Percentiles rank a stretch among this genome's conserved stretches.
Conservation (phyloP, 495 filamentous ascomycete species). For the Xylaria scruposa region DNA sequence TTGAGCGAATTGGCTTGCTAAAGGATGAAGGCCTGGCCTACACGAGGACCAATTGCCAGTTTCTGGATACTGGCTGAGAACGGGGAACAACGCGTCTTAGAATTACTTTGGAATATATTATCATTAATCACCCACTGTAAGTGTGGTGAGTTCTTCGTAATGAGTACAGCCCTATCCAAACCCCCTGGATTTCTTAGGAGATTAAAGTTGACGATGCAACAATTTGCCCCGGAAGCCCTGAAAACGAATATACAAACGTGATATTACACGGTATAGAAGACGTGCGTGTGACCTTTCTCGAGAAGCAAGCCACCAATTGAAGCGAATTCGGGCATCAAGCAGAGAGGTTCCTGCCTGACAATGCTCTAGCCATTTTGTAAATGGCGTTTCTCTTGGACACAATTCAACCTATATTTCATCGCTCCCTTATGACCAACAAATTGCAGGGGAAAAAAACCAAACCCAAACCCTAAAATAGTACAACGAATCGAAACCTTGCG, state of each 20-base stretch:
- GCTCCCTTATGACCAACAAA: slow-evolving; percentile 21
- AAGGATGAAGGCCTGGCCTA: too few relatives aligned
- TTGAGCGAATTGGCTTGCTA: background rate
- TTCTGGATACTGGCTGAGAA: background rate
- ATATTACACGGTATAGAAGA: slow-evolving; percentile 16
- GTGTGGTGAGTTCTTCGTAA: slow-evolving; percentile 25
- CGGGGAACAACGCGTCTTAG: background rate
- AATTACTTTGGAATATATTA: slow-evolving; percentile 21
- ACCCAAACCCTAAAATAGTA: slow-evolving; percentile 39
- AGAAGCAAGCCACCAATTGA: slow-evolving; percentile 23
- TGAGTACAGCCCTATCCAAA: slow-evolving; percentile 28
- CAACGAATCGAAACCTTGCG: slow-evolving; percentile 37
- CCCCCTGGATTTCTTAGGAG: background rate
- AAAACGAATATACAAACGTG: slow-evolving; percentile 28
- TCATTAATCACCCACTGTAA: slow-evolving; percentile 24
- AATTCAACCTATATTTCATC: slow-evolving; percentile 23
- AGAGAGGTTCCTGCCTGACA: slow-evolving; percentile 27
- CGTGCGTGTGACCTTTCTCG: slow-evolving; percentile 3
- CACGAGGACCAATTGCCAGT: background rate
- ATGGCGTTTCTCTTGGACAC: slow-evolving; percentile 26
- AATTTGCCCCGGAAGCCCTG: slow-evolving; percentile 3
- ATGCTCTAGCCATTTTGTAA: slow-evolving; percentile 19
- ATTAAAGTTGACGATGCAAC: slow-evolving; percentile 2
- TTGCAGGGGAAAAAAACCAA: slow-evolving; percentile 20
- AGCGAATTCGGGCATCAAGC: slow-evolving; percentile 24